Conservation (phyloP, 179 eudicot species). For the Dionaea muscipula region DNA sequence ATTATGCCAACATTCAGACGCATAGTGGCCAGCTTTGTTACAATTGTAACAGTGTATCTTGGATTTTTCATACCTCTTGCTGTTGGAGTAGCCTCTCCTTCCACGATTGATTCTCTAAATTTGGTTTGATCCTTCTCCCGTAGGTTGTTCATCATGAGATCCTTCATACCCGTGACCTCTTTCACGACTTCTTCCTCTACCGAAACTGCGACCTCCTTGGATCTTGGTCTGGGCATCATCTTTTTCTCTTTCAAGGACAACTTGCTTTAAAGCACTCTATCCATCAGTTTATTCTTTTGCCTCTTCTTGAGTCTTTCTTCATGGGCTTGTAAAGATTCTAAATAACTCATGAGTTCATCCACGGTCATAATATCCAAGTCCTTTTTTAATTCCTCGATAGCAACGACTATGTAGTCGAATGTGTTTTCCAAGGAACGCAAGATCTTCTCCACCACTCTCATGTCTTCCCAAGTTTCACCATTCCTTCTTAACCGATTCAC, state of each 20-base stretch:
- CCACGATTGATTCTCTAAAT: no score
- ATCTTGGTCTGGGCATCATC: neutral
- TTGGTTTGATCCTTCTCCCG: no score
- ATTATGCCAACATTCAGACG: neutral
- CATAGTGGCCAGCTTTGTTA: neutral
- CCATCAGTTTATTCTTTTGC: neutral
- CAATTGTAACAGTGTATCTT: neutral
- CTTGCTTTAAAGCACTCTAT: neutral
- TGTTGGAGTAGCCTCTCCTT: neutral
- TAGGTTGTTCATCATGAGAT: neutral
- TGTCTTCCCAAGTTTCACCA: neutral
- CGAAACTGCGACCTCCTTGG: neutral
- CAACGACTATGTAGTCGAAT: neutral
- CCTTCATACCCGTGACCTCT: neutral
- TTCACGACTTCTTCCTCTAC: neutral
- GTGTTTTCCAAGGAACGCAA: neutral
- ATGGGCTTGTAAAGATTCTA: neutral
- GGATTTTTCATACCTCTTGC: neutral
- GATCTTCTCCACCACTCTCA: neutral
- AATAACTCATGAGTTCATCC: neutral
- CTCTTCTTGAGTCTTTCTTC: neutral
- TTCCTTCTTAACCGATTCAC: neutral
- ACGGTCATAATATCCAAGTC: neutral
- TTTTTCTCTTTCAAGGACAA: neutral
- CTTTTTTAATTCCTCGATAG: neutral